Conservation (phyloP, 495 filamentous ascomycete genomes). For the Platismatia glauca region DNA sequence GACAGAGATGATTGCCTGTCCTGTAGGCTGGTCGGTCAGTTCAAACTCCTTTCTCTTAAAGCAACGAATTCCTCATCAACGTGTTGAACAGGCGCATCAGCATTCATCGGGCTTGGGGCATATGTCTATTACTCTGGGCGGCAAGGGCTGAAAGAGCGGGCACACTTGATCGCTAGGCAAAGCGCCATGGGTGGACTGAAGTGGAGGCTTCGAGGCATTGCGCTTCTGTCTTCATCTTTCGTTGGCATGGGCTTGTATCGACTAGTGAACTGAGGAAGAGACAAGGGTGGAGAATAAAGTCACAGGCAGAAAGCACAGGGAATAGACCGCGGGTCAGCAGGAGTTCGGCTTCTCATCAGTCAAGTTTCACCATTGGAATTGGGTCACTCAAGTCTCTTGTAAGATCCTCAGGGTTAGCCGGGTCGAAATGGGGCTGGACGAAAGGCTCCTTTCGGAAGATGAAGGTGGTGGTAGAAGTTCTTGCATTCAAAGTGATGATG, state of each 20-base stretch:
- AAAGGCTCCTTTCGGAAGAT: background rate
- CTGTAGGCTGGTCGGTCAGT: constrained; percentile 59
- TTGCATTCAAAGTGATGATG: background rate
- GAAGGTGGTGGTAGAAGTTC: background rate
- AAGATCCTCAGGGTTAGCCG: background rate
- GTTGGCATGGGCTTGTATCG: constrained; percentile 60
- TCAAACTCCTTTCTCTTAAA: background rate
- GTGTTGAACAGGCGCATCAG: constrained; percentile 54
- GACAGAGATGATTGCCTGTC: constrained; percentile 61
- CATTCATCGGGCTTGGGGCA: constrained; percentile 79
- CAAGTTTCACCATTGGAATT: background rate
- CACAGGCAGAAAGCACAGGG: background rate
- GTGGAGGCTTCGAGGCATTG: constrained; percentile 59
- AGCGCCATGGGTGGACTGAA: constrained; percentile 65
- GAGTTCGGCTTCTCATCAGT: background rate
- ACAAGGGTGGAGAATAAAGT: background rate
- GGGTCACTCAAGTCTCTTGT: background rate
- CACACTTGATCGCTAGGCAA: constrained; percentile 57
- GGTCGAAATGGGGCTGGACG: background rate
- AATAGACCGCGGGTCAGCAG: background rate
- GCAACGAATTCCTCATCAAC: background rate
- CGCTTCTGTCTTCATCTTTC: constrained; percentile 57
- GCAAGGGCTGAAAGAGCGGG: constrained; percentile 60
- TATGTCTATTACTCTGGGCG: constrained; percentile 83
- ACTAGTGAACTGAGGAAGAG: constrained; percentile 40